Evolutionary conservation across 805 yeast species (phyloP).

Genomic region (Metschnikowia dekortorum): DNA sequence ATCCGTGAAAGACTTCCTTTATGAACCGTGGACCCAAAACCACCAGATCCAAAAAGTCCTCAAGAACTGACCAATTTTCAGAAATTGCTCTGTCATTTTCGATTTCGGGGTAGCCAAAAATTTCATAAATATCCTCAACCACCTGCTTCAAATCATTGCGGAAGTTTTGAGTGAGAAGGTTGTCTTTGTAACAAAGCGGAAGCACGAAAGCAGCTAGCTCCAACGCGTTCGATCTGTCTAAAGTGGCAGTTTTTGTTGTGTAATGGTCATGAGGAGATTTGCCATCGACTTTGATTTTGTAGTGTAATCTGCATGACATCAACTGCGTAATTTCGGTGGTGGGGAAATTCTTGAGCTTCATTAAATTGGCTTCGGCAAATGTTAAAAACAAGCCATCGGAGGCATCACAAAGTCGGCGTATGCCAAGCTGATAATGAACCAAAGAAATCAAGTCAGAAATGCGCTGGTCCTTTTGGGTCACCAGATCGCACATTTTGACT

Average conservation of each 20-base stretch:
- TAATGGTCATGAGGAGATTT: constrained; percentile 66
- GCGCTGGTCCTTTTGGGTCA: constrained; percentile 25
- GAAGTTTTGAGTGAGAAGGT: constrained; percentile 56
- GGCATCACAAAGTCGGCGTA: constrained; percentile 61
- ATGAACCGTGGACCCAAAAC: constrained; percentile 43
- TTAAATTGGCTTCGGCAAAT: constrained; percentile 52
- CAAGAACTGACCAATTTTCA: constrained; percentile 43
- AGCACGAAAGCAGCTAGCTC: constrained; percentile 48
- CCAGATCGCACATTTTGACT: not conserved
- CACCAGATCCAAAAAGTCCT: constrained; percentile 43
- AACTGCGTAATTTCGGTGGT: constrained; percentile 74
- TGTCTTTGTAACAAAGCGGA: constrained; percentile 51
- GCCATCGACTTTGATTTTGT: constrained; percentile 53
- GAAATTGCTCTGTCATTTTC: constrained; percentile 39
- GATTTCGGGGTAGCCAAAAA: constrained; percentile 61
- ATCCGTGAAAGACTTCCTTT: constrained; percentile 51
- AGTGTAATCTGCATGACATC: constrained; percentile 72
- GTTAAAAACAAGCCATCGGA: constrained; percentile 59
- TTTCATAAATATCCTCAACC: constrained; percentile 66
- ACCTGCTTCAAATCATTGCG: constrained; percentile 69
- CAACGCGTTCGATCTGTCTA: constrained; percentile 27
- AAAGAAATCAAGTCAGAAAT: constrained; percentile 43
- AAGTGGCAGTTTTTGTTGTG: constrained; percentile 24
- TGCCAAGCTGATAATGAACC: constrained; percentile 73
- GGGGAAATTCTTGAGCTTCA: constrained; percentile 41